Conservation (phyloP, 1,284 basidiomycete species). For the Bondarzewia mesenterica region DNA sequence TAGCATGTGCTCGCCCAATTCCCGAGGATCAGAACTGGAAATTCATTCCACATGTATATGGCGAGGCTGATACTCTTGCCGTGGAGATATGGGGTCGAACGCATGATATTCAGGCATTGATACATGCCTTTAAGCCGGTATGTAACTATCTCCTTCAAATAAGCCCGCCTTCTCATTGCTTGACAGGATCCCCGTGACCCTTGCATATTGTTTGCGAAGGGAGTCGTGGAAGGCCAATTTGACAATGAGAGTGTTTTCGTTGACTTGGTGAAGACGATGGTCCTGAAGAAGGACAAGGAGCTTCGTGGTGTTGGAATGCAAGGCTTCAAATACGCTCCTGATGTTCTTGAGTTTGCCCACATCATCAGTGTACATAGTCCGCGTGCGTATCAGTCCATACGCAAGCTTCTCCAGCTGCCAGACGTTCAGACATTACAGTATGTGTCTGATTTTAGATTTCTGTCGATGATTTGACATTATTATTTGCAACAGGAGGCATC, state of each 20-base stretch:
- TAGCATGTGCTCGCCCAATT: no score
- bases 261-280: neutral
- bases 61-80: no score
- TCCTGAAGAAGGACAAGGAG: neutral
- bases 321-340: neutral
- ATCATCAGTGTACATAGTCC: neutral
- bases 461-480: neutral
- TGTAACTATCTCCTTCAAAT: neutral
- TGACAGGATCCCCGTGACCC: neutral
- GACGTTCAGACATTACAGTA: neutral
- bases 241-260: neutral
- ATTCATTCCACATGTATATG: no score
- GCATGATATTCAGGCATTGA: no score
- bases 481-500: neutral
- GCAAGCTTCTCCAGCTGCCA: neutral
- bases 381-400: neutral
- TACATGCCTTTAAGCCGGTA: no score
- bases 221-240: neutral
- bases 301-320: neutral
- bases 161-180: neutral
- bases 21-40: no score
- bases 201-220: neutral
- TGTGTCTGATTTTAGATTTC: neutral
- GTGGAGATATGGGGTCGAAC: no score
- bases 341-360: neutral